Evolutionary conservation across 805 yeast genomes (phyloP), one percentile per base, ranked within the genome.

Genomic region (Barnettozyma pratensis): DNA sequence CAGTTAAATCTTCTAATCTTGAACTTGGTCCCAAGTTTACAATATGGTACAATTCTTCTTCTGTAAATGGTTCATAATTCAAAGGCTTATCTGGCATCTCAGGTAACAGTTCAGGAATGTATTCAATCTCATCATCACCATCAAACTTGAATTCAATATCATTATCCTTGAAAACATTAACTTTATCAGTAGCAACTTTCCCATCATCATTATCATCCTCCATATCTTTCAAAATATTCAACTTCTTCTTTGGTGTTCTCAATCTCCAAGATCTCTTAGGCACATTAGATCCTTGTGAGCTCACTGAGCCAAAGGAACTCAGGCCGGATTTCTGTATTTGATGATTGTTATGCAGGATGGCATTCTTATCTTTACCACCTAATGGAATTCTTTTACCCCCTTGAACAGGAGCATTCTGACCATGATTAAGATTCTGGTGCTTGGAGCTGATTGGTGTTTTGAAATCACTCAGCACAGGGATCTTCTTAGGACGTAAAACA

Each of bases 51-150:
- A 49, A 65, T 58, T 69, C 68, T 47, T 62, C 62, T 4, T 61
- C 56, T 9, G 65, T 57, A 31, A 76, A 64, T 1, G 74, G 72
- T n/a, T 70, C 71, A 52, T 71, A 64, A 38, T 72, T 73, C 52
- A 66, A 55, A 28, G 85, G 84, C 6, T 67, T 59, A 50, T 75
- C 72, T 3, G 73, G 71, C 27, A 71, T 52, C 26, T 70, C 74
- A 3, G 64, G 64, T 30, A 62, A 64, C 35, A 58, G 60, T 26
- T 62, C 60, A 6, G 85, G 77, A 26, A 72, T 73, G 38, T 62
- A 59, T 52, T 81, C 87, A n/a, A 80, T 66, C 45, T 74, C 77
- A 39, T 65, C 65, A 28, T 69, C 73, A 31, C 25, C 26, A 11
- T 41, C 39, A 27, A 32, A 25, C n/a, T 36, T 34, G 5, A 40